Conservation (phyloP, 78 protist genomes). For the Tieghemostelium lacteum region DNA sequence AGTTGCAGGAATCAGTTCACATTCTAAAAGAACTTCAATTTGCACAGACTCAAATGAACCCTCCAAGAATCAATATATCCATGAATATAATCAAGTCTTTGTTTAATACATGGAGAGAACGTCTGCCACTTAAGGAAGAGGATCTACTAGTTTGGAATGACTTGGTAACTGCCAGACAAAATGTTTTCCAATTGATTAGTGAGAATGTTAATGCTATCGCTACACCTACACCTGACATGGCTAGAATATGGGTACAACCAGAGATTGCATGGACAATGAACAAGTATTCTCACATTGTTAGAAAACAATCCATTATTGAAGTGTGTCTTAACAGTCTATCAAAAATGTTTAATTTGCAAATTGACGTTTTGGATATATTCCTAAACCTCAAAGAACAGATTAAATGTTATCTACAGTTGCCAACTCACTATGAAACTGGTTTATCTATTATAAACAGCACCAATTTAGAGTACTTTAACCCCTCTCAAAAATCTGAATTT, state of each 20-base stretch:
- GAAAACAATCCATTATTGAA: conserved; percentile 85
- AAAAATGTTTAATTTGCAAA: conserved; percentile 86
- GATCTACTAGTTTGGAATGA: conserved; percentile 87
- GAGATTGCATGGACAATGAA: conserved; percentile 89
- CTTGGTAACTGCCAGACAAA: conserved; percentile 75
- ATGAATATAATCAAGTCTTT: conserved; percentile 75
- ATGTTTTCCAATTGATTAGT: conserved; percentile 31
- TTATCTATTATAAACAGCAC: conserved; percentile 78
- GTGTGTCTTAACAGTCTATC: conserved; percentile 76
- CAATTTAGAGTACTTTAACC: conserved; percentile 55
- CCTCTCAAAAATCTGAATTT: conserved; percentile 69
- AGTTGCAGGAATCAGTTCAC: conserved; percentile 58
- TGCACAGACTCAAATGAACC: background rate
- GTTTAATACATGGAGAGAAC: conserved; percentile 86
- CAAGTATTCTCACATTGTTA: conserved; percentile 81
- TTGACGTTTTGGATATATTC: conserved; percentile 88
- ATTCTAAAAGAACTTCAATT: conserved; percentile 34
- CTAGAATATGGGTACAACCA: conserved; percentile 5
- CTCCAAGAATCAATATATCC: conserved; percentile 3
- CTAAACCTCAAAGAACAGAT: conserved; percentile 87
- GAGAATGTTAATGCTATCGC: conserved; percentile 20
- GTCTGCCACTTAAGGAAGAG: conserved; percentile 86
- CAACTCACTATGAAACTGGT: conserved; percentile 78
- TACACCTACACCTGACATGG: background rate
- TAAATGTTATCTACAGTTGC: conserved; percentile 82